phyloP scores from a whole-genome alignment of 116 monocot genomes.

The Trichopus zeylanicus region DNA sequence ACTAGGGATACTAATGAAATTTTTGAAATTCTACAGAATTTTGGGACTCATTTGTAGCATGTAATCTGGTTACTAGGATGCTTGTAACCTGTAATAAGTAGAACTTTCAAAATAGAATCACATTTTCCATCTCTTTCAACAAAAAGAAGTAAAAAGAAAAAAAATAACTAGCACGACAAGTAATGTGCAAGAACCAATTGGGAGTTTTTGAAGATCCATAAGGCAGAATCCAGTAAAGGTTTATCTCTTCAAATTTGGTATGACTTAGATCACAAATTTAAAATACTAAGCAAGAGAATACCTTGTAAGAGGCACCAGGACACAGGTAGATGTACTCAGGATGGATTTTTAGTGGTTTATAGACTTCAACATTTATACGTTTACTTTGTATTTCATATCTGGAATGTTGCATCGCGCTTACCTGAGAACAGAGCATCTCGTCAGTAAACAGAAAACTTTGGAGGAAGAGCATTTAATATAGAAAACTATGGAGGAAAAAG shows the following conservation, averaged over 20 bases:
- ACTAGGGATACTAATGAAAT: too few relatives aligned
- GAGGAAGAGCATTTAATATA: background rate
- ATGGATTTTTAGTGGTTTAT: slow-evolving; percentile 46
- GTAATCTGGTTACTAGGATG: too few relatives aligned
- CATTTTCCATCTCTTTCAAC: too few relatives aligned
- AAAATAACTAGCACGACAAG: too few relatives aligned
- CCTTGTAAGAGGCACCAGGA: slow-evolving; percentile 87
- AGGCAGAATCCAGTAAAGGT: too few relatives aligned
- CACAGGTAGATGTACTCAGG: slow-evolving; percentile 72
- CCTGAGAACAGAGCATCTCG: slow-evolving; percentile 32
- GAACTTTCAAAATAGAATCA: too few relatives aligned
- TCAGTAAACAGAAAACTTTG: slow-evolving; percentile 1
- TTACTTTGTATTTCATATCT: slow-evolving; percentile 63
- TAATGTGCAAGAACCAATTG: too few relatives aligned
- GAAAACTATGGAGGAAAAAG: background rate
- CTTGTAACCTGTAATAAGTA: too few relatives aligned
- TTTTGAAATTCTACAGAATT: too few relatives aligned
- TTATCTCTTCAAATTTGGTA: background rate
- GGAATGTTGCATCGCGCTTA: slow-evolving; percentile 38
- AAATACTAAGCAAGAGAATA: slow-evolving; percentile 14
- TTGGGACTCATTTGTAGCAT: too few relatives aligned
- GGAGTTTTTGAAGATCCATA: too few relatives aligned
- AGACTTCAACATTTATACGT: slow-evolving; percentile 81
- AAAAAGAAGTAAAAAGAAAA: too few relatives aligned
- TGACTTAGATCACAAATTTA: background rate